These are phyloP conservation scores for Starmera quercuum DNA, from an alignment of 805 yeast species.

Conservation along the genomic window DNA sequence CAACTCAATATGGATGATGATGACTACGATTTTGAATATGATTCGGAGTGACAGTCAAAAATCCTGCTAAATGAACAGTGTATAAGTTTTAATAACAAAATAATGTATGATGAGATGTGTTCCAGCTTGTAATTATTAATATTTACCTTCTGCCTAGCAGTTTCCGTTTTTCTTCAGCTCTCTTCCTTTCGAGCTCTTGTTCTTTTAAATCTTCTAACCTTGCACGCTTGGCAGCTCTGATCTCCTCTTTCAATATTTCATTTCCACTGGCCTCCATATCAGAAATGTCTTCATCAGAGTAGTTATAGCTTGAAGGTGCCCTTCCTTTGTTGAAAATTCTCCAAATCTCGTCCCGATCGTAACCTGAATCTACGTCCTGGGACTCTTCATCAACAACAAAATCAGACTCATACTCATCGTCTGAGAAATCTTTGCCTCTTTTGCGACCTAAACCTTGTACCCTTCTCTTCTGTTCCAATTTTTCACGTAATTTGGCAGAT, in stretches of 20 bases:
- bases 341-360: slow-evolving; percentile 87
- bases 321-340: slow-evolving; percentile 66
- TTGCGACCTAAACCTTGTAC: slow-evolving; percentile 9
- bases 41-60: slow-evolving; percentile 18
- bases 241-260: slow-evolving; percentile 82
- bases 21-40: slow-evolving; percentile 35
- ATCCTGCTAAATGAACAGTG: neutral
- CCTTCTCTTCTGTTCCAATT: slow-evolving; percentile 27
- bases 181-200: slow-evolving; percentile 46
- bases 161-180: slow-evolving; percentile 36
- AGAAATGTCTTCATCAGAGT: slow-evolving; percentile 40
- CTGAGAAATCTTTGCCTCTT: slow-evolving; percentile 29
- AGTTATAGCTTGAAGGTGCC: slow-evolving; percentile 36
- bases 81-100: neutral
- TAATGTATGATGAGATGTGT: neutral
- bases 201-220: slow-evolving; percentile 71
- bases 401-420: slow-evolving; percentile 42
- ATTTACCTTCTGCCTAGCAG: slow-evolving; percentile 18
- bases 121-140: neutral
- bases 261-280: slow-evolving; percentile 95
- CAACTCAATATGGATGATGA: slow-evolving; percentile 16
- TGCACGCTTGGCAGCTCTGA: slow-evolving; percentile 58
- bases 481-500: slow-evolving; percentile 43
- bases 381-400: slow-evolving; percentile 50
- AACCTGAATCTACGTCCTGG: slow-evolving; percentile 34